phyloP scores from a whole-genome alignment of 192 early-diverging fungal genomes.

The Dissophora globulifera region DNA sequence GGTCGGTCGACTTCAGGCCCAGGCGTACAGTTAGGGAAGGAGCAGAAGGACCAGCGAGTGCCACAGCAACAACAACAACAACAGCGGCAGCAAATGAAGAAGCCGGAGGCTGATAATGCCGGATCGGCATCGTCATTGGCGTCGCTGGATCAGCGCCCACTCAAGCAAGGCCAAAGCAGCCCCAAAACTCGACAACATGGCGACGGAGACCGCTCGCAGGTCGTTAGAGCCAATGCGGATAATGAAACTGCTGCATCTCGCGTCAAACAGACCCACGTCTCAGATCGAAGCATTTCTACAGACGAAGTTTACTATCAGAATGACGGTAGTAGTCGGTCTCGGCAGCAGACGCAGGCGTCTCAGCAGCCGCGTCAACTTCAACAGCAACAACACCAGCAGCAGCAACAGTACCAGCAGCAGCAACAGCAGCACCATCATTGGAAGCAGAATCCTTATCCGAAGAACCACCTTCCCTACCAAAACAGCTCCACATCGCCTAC shows the following conservation, averaged over 20 bases:
- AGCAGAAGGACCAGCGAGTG: conserved; percentile 6
- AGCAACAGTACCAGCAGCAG: not conserved
- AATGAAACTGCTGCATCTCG: not conserved
- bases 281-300: conserved; percentile 29
- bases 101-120: not conserved
- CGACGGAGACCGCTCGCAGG: conserved; percentile 3
- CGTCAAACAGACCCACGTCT: conserved; percentile 6
- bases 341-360: not conserved
- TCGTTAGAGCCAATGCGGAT: conserved; percentile 10
- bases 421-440: conserved; percentile 8
- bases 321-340: not conserved
- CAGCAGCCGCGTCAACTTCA: conserved; percentile 9
- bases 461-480: not conserved
- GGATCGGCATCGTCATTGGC: conserved; percentile 27
- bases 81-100: conserved; percentile 13
- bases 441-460: conserved; percentile 5
- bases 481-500: not conserved
- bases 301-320: conserved; percentile 17
- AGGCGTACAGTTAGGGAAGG: conserved; percentile 6
- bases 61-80: conserved; percentile 14
- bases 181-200: conserved; percentile 7
- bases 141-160: conserved; percentile 12
- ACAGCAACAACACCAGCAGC: not conserved
- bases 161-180: not conserved
- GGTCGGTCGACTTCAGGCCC: conserved; percentile 18